phyloP scores from a whole-genome alignment of 257 asterid genomes.

The Thymus quinquecostatus region DNA sequence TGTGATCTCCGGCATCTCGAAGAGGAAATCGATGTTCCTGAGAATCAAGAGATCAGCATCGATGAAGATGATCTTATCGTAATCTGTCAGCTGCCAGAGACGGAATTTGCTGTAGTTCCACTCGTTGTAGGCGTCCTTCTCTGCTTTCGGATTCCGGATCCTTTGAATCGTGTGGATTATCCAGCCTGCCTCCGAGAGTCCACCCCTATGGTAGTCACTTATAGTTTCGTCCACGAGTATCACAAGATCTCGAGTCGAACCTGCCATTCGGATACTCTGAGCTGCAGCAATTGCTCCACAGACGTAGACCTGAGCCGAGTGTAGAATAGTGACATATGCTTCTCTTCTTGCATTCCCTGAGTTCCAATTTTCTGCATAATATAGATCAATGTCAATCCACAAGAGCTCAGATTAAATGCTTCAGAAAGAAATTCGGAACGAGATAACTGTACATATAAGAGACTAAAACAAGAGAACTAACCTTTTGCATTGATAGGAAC shows the following conservation, averaged over 20 bases:
- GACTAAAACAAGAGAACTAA: conserved; percentile 34
- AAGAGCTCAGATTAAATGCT: neutral
- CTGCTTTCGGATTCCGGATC: conserved; percentile 91
- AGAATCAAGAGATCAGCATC: conserved; percentile 80
- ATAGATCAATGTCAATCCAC: neutral
- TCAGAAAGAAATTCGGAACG: no score
- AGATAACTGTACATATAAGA: neutral
- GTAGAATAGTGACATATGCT: conserved; percentile 92
- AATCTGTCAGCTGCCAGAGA: conserved; percentile 93
- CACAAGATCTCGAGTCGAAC: conserved; percentile 88
- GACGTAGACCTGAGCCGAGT: conserved; percentile 83
- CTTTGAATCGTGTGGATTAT: conserved; percentile 72
- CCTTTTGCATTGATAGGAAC: conserved; percentile 78
- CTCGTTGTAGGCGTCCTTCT: conserved; percentile 84
- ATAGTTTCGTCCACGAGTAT: conserved; percentile 84
- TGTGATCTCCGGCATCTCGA: conserved; percentile 87
- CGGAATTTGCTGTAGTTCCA: conserved; percentile 95
- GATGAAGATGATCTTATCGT: conserved; percentile 83
- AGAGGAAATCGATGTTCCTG: conserved; percentile 82
- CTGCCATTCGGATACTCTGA: conserved; percentile 91
- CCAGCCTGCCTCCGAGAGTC: conserved; percentile 93
- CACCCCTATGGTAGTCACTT: conserved; percentile 71
- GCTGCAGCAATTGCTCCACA: conserved; percentile 97
- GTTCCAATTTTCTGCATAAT: conserved; percentile 61
- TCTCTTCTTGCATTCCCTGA: conserved; percentile 65